Evolutionary conservation across 2,329 filamentous ascomycete species (phyloP), one percentile per base, ranked within the genome.

Genomic region (Pseudogymnoascus sp.): DNA sequence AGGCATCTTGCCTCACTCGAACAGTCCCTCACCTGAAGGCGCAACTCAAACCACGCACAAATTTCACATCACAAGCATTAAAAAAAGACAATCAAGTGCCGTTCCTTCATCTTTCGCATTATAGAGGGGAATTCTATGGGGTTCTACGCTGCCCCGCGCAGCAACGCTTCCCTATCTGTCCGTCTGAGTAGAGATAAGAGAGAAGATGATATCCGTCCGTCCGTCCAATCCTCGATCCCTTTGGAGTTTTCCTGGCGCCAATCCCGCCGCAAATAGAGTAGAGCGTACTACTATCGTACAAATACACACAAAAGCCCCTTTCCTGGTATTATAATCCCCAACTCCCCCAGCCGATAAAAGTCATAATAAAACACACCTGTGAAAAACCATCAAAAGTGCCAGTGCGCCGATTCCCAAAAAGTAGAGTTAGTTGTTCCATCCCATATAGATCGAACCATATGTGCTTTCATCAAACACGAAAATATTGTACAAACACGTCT

Each of bases 111-210:
- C 16, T 20, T 54, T 54, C 47, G 5, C 28, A 54, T 54, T 54
- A 54, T 18, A 54, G 47, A 54, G 28, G 47, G 47, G 47, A 54
- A 32, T 54, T 54, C 28, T 54, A 54, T 32, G 47, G 47, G 47
- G 47, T 54, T 14, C 43, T 14, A 32, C 47, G 47, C 47, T 54
- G 25, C 47, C 47, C 28, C 28, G 47, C 47, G 28, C 47, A 54
- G 47, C 25, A 54, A 54, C 28, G 47, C 28, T 20, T 16, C 47
- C 47, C 25, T 8, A 28, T 54, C 47, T 16, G 28, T 54, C 43
- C 12, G 43, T 54, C 28, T 32, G 47, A 54, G 47, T 32, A 14
- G 28, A 32, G 47, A 41, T 16, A 54, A 22, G n/a, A 18, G 47
- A 54, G 28, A 20, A 20, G 28, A 54, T 18, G 43, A 54, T 32